phyloP scores from a whole-genome alignment of 768 basidiomycete species.

The Naematelia aurantialba region DNA sequence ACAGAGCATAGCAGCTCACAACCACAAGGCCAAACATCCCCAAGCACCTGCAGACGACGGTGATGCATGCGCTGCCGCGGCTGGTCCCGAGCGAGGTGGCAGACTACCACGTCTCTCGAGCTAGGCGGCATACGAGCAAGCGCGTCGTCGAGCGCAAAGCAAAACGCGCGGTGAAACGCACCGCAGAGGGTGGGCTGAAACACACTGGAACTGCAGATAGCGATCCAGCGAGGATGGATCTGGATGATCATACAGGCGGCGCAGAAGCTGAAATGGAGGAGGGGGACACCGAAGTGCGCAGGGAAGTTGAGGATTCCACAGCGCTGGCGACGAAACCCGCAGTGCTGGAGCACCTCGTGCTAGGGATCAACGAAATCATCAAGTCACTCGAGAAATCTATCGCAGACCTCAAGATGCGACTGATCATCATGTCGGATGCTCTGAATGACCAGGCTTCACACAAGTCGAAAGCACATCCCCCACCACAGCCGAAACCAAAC shows the following conservation, averaged over 20 bases:
- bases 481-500: not conserved
- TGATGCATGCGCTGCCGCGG: constrained; percentile 24
- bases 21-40: constrained; percentile 38
- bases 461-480: not conserved
- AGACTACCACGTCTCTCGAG: constrained; percentile 36
- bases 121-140: constrained; percentile 31
- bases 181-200: constrained; percentile 2
- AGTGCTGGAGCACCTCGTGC: constrained; percentile 34
- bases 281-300: no score
- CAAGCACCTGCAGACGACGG: constrained; percentile 31
- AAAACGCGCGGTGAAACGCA: not conserved
- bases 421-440: constrained; percentile 30
- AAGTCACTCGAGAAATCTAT: constrained; percentile 42
- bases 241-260: not conserved
- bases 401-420: constrained; percentile 28
- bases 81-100: constrained; percentile 31
- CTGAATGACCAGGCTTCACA: constrained; percentile 13
- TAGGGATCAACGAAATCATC: constrained; percentile 48
- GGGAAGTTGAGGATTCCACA: no score
- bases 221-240: not conserved
- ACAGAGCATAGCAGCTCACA: no score
- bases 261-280: no score
- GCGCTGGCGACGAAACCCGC: constrained; percentile 19
- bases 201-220: not conserved
- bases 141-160: constrained; percentile 15